Evolutionary conservation across 768 basidiomycete genomes (phyloP), one percentile per base, ranked within the genome.

Genomic region (Termitomyces sp.): DNA sequence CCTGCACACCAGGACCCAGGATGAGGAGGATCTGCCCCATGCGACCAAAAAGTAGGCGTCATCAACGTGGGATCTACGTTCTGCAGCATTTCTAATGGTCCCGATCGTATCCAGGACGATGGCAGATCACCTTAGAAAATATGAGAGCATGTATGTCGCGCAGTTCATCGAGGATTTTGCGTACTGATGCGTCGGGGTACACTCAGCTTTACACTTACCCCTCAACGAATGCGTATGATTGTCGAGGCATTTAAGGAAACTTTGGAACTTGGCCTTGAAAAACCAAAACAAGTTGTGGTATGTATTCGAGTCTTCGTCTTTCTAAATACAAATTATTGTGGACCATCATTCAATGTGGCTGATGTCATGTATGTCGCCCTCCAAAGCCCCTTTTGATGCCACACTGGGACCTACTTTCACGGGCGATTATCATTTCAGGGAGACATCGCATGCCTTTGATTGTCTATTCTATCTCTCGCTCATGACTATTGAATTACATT

Each of bases 171-270:
- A 47, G 37, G 42, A 24, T 51, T 46, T 37, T 42, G 47, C 20
- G 12, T 22, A 54, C 46, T 62, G 48, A 61, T 60, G 48, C 50
- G 10, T 24, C 45, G 49, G 48, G 33, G 45, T 10, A 44, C 42
- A 39, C 54, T 7, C 66, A 91, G 90, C 65, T 93, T 94, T 71
- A 91, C 89, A 13, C 71, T 94, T 63, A 94, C 91, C 8, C 90
- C 92, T 16, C 92, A 93, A 70, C 75, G 93, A 58, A 94, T 95
- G 94, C 81, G 93, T 49, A 96, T 95, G 84, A 97, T 98, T 67
- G 94, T 95, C 26, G 92, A 97, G 69, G 90, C 95, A 0, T 94
- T 99, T 78, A 86, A 92, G 69, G 95, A 98, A 48, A 85, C 90
- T 1, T 81, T 99, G 28, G 94, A 97, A 66, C 72, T 82, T 26